Conservation (phyloP, 1,284 basidiomycete species). For the Wolfiporia cocos region DNA sequence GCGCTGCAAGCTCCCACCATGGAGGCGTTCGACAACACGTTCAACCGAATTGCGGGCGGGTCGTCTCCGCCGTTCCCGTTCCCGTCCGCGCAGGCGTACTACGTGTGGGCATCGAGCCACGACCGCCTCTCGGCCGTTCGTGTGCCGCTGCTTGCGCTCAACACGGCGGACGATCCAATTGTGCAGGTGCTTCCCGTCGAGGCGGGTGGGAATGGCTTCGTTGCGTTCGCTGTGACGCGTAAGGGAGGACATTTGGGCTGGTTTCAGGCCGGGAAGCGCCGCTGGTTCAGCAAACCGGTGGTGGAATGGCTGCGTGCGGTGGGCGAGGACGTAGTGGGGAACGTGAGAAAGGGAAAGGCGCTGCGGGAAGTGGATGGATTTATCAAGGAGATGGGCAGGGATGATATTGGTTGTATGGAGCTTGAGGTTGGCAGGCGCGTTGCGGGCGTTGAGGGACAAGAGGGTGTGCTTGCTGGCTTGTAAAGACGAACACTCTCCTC, state of each 20-base stretch:
- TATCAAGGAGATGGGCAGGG: constrained; percentile 47
- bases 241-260: constrained; percentile 95
- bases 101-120: constrained; percentile 61
- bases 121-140: constrained; percentile 49
- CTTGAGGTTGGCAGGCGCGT: constrained; percentile 32
- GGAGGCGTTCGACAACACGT: constrained; percentile 54
- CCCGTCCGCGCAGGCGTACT: constrained; percentile 74
- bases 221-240: constrained; percentile 70
- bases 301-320: constrained; percentile 68
- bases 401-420: constrained; percentile 43
- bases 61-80: constrained; percentile 79
- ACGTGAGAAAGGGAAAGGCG: constrained; percentile 27
- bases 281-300: constrained; percentile 72
- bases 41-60: constrained; percentile 78
- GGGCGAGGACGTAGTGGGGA: constrained; percentile 43
- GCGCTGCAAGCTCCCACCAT: constrained; percentile 50
- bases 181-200: constrained; percentile 59
- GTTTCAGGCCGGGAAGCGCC: constrained; percentile 62
- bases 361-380: constrained; percentile 49
- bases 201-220: constrained; percentile 52
- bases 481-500: too few species aligned
- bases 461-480: constrained; percentile 34
- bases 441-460: constrained; percentile 30
- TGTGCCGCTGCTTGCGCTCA: constrained; percentile 78
- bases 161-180: constrained; percentile 90